Evolutionary conservation across 148 eudicot genomes (phyloP), one percentile per base, ranked within the genome.

Genomic region (Tetragonia tetragonoides): DNA sequence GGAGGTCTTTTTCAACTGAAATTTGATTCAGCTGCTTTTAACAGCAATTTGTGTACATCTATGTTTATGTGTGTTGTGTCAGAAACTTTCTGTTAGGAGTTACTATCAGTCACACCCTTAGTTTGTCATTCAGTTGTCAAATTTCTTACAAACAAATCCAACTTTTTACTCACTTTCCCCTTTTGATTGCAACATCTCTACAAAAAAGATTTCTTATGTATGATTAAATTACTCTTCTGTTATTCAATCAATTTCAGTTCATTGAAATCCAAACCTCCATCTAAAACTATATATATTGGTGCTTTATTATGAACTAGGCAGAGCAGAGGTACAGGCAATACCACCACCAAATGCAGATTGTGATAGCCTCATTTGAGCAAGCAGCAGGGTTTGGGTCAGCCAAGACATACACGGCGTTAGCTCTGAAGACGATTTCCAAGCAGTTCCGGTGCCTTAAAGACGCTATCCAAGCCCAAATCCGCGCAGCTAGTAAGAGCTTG

Each of bases 241-340:
- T 28, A 28, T 28, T 28, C 34, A 28, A 28, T 28, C 34, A 28
- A 28, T 28, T 28, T 28, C 34, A 1, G 1, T 28, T 28, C 34
- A 28, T 28, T 28, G 1, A n/a, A n/a, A n/a, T n/a, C 34, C 0
- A 28, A 28, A 28, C 34, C 34, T 28, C 34, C 34, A 28, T 28
- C 34, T 28, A 28, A 28, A 28, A 28, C 34, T 28, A 28, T 28
- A 28, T 28, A 28, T 28, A 28, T 28, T 28, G 34, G 34, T 28
- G 0, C 34, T 28, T 0, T 28, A 28, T 28, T 28, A 28, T 28
- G 34, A 28, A 28, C 34, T 28, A 92, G 97, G 94, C 92, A 77
- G 92, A 92, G 81, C 90, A 89, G 75, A 90, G 97, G 81, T 90
- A 88, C 90, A 92, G 87, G 74, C 93, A 92, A 23, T 94, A 94